Conservation (phyloP, 768 basidiomycete species). For the Tulasnella sp. region DNA sequence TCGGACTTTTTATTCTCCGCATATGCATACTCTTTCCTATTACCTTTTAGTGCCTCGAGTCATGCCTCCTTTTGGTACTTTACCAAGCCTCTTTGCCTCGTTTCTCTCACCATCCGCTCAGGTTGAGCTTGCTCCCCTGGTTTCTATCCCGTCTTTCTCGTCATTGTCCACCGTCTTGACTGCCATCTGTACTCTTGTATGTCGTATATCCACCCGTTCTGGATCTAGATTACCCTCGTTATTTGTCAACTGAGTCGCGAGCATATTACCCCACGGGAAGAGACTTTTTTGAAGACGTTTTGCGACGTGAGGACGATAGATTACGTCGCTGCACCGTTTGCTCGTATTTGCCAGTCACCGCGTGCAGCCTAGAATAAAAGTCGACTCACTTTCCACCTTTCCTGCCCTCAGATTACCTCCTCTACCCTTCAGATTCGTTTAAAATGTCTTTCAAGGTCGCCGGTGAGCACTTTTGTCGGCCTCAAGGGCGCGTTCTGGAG, state of each 20-base stretch:
- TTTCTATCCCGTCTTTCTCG: not conserved
- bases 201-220: not conserved
- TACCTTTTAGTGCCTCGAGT: too few relatives aligned
- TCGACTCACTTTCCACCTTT: slow-evolving; percentile 13
- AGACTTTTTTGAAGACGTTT: not conserved
- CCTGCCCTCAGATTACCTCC: slow-evolving; percentile 17
- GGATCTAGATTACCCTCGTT: not conserved
- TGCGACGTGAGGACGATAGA: not conserved
- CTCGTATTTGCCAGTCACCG: too few relatives aligned
- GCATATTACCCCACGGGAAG: not conserved
- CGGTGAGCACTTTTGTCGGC: slow-evolving; percentile 16
- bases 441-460: slow-evolving; percentile 21
- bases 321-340: too few relatives aligned
- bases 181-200: not conserved
- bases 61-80: too few relatives aligned
- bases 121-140: not conserved
- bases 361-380: not conserved
- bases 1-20: too few relatives aligned
- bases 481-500: not conserved
- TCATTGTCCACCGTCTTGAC: not conserved
- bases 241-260: not conserved
- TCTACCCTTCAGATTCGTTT: not conserved
- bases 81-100: not conserved
- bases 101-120: not conserved
- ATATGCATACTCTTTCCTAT: too few relatives aligned